These are phyloP conservation scores for Davidsoniella virescens DNA, from an alignment of 2,329 filamentous ascomycete genomes.

Conservation along the genomic window DNA sequence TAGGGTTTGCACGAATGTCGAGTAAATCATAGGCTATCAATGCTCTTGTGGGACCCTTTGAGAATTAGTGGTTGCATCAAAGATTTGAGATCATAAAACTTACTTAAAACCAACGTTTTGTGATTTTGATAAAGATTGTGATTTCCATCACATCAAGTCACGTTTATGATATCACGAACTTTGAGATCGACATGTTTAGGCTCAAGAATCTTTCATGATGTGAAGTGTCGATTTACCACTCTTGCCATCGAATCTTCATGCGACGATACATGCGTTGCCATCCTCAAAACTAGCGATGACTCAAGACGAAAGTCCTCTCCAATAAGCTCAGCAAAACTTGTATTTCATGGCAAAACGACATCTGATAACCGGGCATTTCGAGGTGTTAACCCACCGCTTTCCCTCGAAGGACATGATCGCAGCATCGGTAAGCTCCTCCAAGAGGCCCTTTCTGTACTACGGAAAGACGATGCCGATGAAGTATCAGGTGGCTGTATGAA, in stretches of 20 bases:
- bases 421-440: constrained; percentile 52
- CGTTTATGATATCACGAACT: too few species aligned
- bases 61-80: too few species aligned
- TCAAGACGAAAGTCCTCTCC: neutral
- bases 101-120: too few species aligned
- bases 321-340: constrained; percentile 34
- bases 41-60: too few species aligned
- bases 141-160: too few species aligned
- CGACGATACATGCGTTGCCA: constrained; percentile 82
- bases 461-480: constrained; percentile 15
- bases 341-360: constrained; percentile 69
- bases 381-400: constrained; percentile 65
- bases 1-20: too few species aligned
- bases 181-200: too few species aligned
- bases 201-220: too few species aligned
- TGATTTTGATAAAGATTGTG: too few species aligned
- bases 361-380: constrained; percentile 58
- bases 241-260: constrained; percentile 74
- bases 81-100: too few species aligned
- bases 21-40: too few species aligned
- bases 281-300: constrained; percentile 35
- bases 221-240: constrained; percentile 26
- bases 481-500: constrained; percentile 18
- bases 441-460: constrained; percentile 34
- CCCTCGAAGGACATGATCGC: constrained; percentile 59